Base-by-base conservation (phyloP, 2,329 filamentous ascomycete genomes). In the Pseudopyrenochaeta lycopersici region DNA sequence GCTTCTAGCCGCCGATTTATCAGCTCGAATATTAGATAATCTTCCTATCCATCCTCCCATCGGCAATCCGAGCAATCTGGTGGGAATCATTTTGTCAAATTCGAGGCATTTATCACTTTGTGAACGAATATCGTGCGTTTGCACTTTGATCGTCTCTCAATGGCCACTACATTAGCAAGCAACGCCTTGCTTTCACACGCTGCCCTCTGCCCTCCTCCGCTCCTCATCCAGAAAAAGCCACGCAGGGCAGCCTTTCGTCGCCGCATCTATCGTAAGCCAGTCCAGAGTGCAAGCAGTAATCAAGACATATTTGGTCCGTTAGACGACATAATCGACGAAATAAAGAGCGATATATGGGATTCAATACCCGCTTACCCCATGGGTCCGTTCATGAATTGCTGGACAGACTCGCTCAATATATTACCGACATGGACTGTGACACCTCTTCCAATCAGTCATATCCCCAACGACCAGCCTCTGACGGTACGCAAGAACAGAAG, bases 311-410 rank as follows among this genome's bases (percentile, higher is more conserved):
- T 54, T 18, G 70, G 70, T 21, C 68, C 68, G 33, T 46, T 74
- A 15, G 71, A 74, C 64, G 71, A 74, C 49, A 73, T 74, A 35
- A 73, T 74, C 57, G 60, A 67, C 56, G 64, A 68, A 49, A 74
- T 74, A 46, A 66, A 64, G 33, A 63, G 60, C 52, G 53, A 68
- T 32, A 68, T 74, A 35, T 71, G 60, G 62, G 56, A 54, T 18
- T 59, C 56, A 14, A 67, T 64, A 7, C 55, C 52, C 17, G 48
- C 58, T 7, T 54, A 55, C 40, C 52, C 46, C 32, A 49, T 55
- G 20, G 49, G 60, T 18, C 39, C 51, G 39, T 58, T 48, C 43
- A 30, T 46, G 33, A 38, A 62, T n/a, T 56, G 55, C n/a, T 66
- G 58, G 54, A 46, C 50, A 18, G 53, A 54, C 20, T 49, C 60